These are phyloP conservation scores for Podaxis sp. DNA, from an alignment of 768 basidiomycete species.

Conservation along the genomic window DNA sequence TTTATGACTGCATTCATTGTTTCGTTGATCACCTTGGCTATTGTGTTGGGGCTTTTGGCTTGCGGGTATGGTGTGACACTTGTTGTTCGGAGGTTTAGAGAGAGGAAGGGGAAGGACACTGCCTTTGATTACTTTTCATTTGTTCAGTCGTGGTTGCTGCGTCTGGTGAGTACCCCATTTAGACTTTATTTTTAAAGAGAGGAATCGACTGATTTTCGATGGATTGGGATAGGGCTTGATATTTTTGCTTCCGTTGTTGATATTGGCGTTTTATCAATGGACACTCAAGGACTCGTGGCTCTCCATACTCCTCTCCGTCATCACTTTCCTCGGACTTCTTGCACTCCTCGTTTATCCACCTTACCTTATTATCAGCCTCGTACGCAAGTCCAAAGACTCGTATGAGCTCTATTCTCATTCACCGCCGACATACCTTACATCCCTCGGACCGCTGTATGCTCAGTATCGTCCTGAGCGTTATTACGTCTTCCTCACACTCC, in stretches of 20 bases:
- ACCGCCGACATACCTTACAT: slow-evolving; percentile 31
- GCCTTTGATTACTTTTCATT: slow-evolving; percentile 43
- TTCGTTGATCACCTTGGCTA: slow-evolving; percentile 64
- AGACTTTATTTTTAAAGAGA: not conserved
- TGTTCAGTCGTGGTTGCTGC: slow-evolving; percentile 59
- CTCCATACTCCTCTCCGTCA: slow-evolving; percentile 73
- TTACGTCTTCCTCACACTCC: slow-evolving; percentile 61
- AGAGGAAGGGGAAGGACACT: slow-evolving; percentile 20
- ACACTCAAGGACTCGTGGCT: slow-evolving; percentile 88
- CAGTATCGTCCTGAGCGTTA: slow-evolving; percentile 67
- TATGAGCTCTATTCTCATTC: slow-evolving; percentile 31
- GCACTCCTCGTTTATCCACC: slow-evolving; percentile 49
- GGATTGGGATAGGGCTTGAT: slow-evolving; percentile 52
- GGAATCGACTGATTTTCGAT: slow-evolving; percentile 4
- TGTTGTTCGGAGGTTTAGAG: slow-evolving; percentile 28
- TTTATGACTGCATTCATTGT: slow-evolving; percentile 88
- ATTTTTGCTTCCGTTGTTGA: slow-evolving; percentile 63
- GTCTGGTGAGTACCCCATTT: slow-evolving; percentile 51
- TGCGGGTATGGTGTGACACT: slow-evolving; percentile 49
- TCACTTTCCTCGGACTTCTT: slow-evolving; percentile 56
- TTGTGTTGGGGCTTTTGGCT: slow-evolving; percentile 50
- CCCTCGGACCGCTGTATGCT: slow-evolving; percentile 61
- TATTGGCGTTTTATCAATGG: slow-evolving; percentile 91
- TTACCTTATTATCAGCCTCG: slow-evolving; percentile 48
- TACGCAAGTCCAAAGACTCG: slow-evolving; percentile 26